Evolutionary conservation across 768 basidiomycete species (phyloP), one percentile per base, ranked within the genome.

Genomic region (Asterophora lycoperdoides): DNA sequence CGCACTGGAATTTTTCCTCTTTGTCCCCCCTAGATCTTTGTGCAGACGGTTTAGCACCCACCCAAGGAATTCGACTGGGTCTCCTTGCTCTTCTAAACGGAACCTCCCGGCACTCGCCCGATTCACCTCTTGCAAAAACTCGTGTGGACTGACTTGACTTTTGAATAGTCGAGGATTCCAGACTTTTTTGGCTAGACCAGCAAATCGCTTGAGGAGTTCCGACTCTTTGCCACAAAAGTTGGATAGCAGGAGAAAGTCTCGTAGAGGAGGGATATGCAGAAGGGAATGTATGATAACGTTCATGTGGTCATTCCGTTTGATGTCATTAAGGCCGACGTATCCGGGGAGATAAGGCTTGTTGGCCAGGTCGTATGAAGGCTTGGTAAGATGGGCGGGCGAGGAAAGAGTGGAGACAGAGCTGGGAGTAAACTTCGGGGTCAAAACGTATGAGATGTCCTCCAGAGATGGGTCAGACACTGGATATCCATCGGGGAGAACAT

Each of bases 161-260:
- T 99, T 99, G 81, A 99, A 99, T 48, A 95, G 70, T 43, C 85
- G 76, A 8, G 94, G 92, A 68, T 96, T 98, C 96, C 96, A 99
- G 33, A 97, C 62, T 68, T 98, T 93, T 67, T 92, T 92, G 2
- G 91, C 85, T 15, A 99, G 77, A 10, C 80, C 75, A 14, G 90
- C 84, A 59, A 98, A 91, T 18, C 96, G 84, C 60, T 83, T 86
- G 35, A 97, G 72, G 46, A 98, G 79, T 63, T 99, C 96, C 6
- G 90, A 73, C 53, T 89, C 81, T 63, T 89, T 90, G 30, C 81
- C 80, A 20, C 71, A 74, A 57, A 84, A 84, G 55, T 80, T 74
- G 28, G 87, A 85, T 46, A 94, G 79, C 45, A 95, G 74, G 41
- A 95, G 76, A 66, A 86, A 87, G 61, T 95, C 86, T 40, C 96